Conservation (phyloP, 768 basidiomycete species). For the Tephrocybe sp. region DNA sequence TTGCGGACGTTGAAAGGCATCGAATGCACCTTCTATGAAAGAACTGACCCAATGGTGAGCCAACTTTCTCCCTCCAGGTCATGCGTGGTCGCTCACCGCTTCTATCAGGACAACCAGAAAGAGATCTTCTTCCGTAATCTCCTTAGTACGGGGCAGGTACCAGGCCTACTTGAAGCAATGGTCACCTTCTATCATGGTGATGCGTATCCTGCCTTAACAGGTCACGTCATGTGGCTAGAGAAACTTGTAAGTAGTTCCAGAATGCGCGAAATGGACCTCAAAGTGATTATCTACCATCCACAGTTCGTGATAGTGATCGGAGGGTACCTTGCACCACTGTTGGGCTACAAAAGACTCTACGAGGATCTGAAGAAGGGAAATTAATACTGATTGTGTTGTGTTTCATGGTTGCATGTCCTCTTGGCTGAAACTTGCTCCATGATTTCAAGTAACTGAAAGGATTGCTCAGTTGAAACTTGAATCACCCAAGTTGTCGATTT, state of each 20-base stretch:
- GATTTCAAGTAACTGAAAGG: too few relatives aligned
- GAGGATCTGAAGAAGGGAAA: slow-evolving; percentile 1
- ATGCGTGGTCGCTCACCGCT: too few relatives aligned
- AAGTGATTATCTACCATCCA: not conserved
- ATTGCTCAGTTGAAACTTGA: too few relatives aligned
- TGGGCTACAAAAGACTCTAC: slow-evolving; percentile 2
- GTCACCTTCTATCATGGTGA: slow-evolving; percentile 27
- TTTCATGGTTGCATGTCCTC: too few relatives aligned
- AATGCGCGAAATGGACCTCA: not conserved
- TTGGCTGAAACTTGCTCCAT: too few relatives aligned
- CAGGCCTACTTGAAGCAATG: slow-evolving; percentile 21
- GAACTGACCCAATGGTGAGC: slow-evolving; percentile 30
- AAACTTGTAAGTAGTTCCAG: slow-evolving; percentile 21
- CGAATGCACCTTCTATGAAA: slow-evolving; percentile 29
- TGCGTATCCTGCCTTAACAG: slow-evolving; percentile 23
- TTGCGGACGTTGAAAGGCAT: slow-evolving; percentile 24
- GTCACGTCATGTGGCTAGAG: slow-evolving; percentile 27
- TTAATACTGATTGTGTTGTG: too few relatives aligned
- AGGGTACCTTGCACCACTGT: slow-evolving; percentile 16
- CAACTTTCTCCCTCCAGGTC: too few relatives aligned
- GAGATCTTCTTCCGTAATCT: slow-evolving; percentile 34
- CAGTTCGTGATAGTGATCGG: slow-evolving; percentile 29
- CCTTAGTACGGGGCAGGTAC: slow-evolving; percentile 2
- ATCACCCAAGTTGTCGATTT: too few relatives aligned
- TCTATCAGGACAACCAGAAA: slow-evolving; percentile 29